Conservation (phyloP, 495 filamentous ascomycete genomes). For the Neurospora sublineolata region DNA sequence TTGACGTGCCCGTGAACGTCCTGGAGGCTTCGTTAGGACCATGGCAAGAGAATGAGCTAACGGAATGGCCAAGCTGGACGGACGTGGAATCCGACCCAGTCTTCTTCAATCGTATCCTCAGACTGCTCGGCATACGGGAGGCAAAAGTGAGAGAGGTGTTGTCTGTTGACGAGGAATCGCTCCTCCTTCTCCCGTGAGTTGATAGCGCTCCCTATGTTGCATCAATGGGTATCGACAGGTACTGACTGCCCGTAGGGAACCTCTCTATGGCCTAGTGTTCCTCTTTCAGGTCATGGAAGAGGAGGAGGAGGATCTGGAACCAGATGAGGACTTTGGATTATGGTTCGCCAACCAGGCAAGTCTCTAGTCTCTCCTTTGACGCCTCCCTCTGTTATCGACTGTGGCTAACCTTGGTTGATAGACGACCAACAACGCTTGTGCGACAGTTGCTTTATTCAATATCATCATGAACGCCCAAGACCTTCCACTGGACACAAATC, state of each 20-base stretch:
- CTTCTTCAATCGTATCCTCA: constrained; percentile 75
- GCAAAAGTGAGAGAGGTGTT: constrained; percentile 73
- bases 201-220: background rate
- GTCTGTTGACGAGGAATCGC: constrained; percentile 54
- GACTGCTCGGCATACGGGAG: constrained; percentile 60
- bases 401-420: constrained; percentile 18
- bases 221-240: background rate
- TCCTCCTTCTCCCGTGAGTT: constrained; percentile 53
- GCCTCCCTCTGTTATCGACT: background rate
- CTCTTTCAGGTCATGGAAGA: constrained; percentile 61
- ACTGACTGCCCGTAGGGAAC: constrained; percentile 37
- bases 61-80: constrained; percentile 56
- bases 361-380: background rate
- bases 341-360: constrained; percentile 93
- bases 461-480: constrained; percentile 70
- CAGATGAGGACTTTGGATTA: constrained; percentile 45
- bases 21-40: constrained; percentile 25
- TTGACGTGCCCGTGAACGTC: constrained; percentile 23
- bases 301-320: constrained; percentile 17
- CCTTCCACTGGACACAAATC: constrained; percentile 52
- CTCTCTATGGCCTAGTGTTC: constrained; percentile 74
- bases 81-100: constrained; percentile 90
- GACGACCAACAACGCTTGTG: constrained; percentile 75
- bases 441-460: constrained; percentile 77
- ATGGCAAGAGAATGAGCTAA: constrained; percentile 30